Conservation (phyloP, 176 grass and related monocot species). For the Aegilops speltoides region DNA sequence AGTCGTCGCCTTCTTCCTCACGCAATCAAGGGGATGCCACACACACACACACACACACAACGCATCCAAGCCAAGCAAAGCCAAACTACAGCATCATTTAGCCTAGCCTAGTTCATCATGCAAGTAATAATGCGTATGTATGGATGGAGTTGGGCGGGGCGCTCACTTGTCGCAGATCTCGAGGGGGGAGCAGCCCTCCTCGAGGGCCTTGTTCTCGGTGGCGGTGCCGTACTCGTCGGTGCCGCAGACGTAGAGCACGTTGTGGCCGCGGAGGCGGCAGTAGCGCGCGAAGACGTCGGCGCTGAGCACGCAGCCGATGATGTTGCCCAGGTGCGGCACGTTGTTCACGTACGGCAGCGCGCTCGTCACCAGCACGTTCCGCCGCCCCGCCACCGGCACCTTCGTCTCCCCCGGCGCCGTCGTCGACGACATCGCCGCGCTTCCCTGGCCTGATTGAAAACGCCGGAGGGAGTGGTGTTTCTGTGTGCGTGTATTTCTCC, state of each 20-base stretch:
- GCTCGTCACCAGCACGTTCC: slow-evolving; percentile 54
- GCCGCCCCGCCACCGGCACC: slow-evolving; percentile 39
- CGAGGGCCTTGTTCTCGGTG: slow-evolving; percentile 86
- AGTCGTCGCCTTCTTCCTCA: no score
- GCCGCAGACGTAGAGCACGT: slow-evolving; percentile 78
- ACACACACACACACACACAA: no score
- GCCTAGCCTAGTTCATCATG: no score
- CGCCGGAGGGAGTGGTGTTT: background rate
- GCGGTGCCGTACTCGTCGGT: slow-evolving; percentile 96
- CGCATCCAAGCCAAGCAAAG: no score
- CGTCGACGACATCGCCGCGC: background rate
- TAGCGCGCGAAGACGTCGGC: slow-evolving; percentile 82
- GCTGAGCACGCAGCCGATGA: slow-evolving; percentile 47
- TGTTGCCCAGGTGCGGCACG: slow-evolving; percentile 54
- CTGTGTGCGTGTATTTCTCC: background rate
- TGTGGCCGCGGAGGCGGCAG: slow-evolving; percentile 72
- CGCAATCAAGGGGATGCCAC: no score
- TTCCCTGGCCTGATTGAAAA: background rate
- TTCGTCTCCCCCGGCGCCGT: background rate
- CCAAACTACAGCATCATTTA: no score
- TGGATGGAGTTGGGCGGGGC: no score
- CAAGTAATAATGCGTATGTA: no score
- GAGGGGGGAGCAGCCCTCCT: slow-evolving; percentile 65
- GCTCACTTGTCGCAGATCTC: slow-evolving; percentile 90
- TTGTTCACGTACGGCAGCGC: slow-evolving; percentile 58